Percentiles rank a stretch among this genome's conserved stretches.
These are phyloP conservation scores for Malus fusca DNA, from an alignment of 306 rosid genomes.

Conservation along the genomic window DNA sequence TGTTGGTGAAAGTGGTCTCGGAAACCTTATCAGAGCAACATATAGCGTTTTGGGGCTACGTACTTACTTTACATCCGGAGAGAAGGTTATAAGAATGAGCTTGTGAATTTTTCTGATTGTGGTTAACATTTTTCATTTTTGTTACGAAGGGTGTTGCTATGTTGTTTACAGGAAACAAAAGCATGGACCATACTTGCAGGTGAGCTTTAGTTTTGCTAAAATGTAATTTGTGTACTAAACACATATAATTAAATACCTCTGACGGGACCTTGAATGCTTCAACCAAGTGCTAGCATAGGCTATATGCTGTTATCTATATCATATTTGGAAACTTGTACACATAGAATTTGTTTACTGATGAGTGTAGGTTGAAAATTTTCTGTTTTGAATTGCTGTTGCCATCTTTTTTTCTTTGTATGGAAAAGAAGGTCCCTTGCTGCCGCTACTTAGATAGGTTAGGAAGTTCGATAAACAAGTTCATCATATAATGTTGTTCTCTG, in stretches of 20 bases:
- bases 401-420: not conserved
- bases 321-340: not conserved
- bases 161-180: slow-evolving; percentile 68
- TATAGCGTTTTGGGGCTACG: slow-evolving; percentile 76
- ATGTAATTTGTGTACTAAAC: slow-evolving; percentile 1
- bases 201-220: slow-evolving; percentile 29
- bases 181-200: slow-evolving; percentile 98
- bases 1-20: slow-evolving; percentile 90
- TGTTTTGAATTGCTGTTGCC: not conserved
- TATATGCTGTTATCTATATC: not conserved
- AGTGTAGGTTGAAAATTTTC: not conserved
- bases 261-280: not conserved
- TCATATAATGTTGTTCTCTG: slow-evolving; percentile 5
- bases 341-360: not conserved
- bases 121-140: not conserved
- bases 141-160: slow-evolving; percentile 12
- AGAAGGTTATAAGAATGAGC: slow-evolving; percentile 57
- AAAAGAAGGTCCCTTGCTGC: slow-evolving; percentile 10
- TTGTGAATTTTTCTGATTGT: slow-evolving; percentile 6
- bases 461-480: not conserved
- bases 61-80: slow-evolving; percentile 94
- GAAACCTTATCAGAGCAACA: slow-evolving; percentile 85
- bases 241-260: not conserved
- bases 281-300: not conserved
- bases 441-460: slow-evolving; percentile 4